Evolutionary conservation across 306 rosid genomes (phyloP), one percentile per base, ranked within the genome.

Genomic region (Cicer cuneatum): DNA sequence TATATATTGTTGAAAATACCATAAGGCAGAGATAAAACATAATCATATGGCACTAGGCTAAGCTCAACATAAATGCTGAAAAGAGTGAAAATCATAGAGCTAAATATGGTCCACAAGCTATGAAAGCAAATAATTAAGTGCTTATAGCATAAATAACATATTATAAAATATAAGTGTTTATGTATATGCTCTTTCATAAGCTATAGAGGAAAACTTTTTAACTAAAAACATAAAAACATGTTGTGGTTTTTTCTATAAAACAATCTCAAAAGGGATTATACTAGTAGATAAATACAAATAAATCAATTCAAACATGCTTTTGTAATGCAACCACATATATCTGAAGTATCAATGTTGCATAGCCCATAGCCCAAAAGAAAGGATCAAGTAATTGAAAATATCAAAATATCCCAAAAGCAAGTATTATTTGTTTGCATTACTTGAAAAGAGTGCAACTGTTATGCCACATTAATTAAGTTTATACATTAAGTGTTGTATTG

Each of bases 341-440:
- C n/a, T n/a, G 33, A 24, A 24, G 33, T 24, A 24, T 24, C 33
- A 24, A 24, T 24, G 33, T 4, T 24, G 2, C 33, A 24, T 2
- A 24, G 24, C 3, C 57, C 33, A 24, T 2, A 24, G 24, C 3
- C 57, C 57, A 51, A 9, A 15, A 15, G 21, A 51, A 51, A 10
- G 60, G 75, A 58, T 8, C 58, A 35, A 35, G 24, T 51, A 64
- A n/a, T 33, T 51, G 41, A 37, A 11, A 47, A 49, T 10, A 70
- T 33, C 24, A 60, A 10, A 37, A 11, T 35, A 49, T 10, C 61
- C 43, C 15, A 60, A 10, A 64, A 75, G 29, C 47, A 13, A n/a
- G 42, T 41, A 21, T 1, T 21, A 24, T 57, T 57, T 43, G 45
- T 47, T 64, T 33, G 12, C 1, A n/a, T 8, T 56, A 42, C 21